Conservation (phyloP, 371 early-diverging fungal species). For the Dinochytrium kinnereticum region DNA sequence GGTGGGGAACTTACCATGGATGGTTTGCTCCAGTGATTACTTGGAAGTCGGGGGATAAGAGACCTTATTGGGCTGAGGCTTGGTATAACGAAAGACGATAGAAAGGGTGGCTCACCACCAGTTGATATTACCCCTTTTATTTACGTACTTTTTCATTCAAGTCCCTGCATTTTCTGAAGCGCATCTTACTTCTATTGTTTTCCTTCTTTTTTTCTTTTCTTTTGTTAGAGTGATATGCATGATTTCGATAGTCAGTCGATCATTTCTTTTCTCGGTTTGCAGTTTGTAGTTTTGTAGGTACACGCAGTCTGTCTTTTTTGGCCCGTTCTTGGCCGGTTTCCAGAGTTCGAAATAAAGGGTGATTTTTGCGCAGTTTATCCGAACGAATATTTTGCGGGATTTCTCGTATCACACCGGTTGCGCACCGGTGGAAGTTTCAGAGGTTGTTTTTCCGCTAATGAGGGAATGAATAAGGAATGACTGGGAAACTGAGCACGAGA, state of each 20-base stretch:
- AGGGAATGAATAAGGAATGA: no score
- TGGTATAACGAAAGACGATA: background rate
- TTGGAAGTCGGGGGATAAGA: background rate
- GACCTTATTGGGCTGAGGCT: conserved; percentile 15
- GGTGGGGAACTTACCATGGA: background rate
- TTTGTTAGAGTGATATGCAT: background rate
- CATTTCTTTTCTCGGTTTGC: background rate
- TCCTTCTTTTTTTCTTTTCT: background rate
- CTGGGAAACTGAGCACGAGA: no score
- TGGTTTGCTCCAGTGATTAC: background rate
- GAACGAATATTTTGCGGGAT: no score
- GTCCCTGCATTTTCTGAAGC: background rate
- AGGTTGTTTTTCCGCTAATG: no score
- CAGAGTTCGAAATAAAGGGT: no score
- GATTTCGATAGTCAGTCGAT: no score
- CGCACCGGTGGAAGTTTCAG: no score
- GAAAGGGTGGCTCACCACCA: background rate
- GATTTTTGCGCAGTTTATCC: no score
- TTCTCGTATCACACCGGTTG: no score
- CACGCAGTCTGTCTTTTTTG: no score
- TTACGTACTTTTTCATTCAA: background rate
- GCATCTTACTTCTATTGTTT: background rate
- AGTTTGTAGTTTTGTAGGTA: background rate
- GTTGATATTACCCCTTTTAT: background rate
- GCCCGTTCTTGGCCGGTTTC: no score